phyloP scores from a whole-genome alignment of 2,329 filamentous ascomycete species.

The Alternaria arborescens region DNA sequence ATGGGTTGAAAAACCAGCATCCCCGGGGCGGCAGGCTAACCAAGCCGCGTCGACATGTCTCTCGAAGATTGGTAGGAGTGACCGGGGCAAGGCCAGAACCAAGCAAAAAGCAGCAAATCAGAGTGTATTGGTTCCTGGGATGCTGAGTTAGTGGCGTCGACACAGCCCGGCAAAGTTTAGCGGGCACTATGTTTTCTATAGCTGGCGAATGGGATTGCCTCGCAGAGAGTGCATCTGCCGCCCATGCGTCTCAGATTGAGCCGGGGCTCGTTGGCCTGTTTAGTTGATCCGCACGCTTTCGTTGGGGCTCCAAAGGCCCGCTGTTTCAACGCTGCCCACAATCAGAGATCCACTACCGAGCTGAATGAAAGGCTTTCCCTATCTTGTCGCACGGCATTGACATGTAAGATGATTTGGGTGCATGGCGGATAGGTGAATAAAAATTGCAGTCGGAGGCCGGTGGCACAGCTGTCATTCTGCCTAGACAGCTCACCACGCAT shows the following conservation, averaged over 20 bases:
- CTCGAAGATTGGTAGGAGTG: slow-evolving; percentile 36
- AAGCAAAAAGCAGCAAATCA: slow-evolving; percentile 29
- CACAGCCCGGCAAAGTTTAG: slow-evolving; percentile 28
- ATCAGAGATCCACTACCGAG: slow-evolving; percentile 14
- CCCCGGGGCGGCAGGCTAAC: slow-evolving; percentile 23
- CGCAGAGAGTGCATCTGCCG: slow-evolving; percentile 21
- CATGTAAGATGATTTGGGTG: slow-evolving; percentile 15
- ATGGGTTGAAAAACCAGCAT: slow-evolving; percentile 35
- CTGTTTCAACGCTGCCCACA: slow-evolving; percentile 34
- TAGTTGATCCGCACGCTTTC: slow-evolving; percentile 19
- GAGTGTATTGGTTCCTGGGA: slow-evolving; percentile 17
- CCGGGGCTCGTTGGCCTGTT: slow-evolving; percentile 25
- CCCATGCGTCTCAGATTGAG: slow-evolving; percentile 39
- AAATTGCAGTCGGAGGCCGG: slow-evolving; percentile 2
- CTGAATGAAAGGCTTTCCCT: slow-evolving; percentile 19
- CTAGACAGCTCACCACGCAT: slow-evolving; percentile 6
- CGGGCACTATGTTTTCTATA: slow-evolving; percentile 24
- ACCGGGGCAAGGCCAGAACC: slow-evolving; percentile 33
- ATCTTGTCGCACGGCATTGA: slow-evolving; percentile 26
- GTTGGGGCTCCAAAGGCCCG: slow-evolving; percentile 20
- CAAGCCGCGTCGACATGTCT: slow-evolving; percentile 37
- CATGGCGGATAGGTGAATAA: slow-evolving; percentile 2
- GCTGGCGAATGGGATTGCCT: slow-evolving; percentile 23
- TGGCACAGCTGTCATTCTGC: slow-evolving; percentile 5
- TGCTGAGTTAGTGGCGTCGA: slow-evolving; percentile 13